These are phyloP conservation scores for Macrotyloma uniflorum DNA, from an alignment of 306 rosid species.

Conservation along the genomic window DNA sequence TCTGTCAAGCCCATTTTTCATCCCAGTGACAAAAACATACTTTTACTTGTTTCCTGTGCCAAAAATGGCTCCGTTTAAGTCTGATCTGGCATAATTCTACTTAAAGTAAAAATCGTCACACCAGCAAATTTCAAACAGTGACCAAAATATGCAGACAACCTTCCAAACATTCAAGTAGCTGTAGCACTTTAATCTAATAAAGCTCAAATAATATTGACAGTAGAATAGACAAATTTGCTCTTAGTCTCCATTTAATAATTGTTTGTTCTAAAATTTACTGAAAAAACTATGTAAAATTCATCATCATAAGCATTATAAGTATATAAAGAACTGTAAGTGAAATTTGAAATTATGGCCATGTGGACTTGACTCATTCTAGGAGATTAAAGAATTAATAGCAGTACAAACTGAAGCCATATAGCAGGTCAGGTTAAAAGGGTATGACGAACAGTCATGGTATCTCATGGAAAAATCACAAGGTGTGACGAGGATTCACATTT, in stretches of 20 bases:
- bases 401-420: background rate
- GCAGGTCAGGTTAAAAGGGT: background rate
- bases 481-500: slow-evolving; percentile 8
- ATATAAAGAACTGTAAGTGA: background rate
- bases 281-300: background rate
- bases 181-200: background rate
- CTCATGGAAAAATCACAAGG: background rate
- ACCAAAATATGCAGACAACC: background rate
- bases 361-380: background rate
- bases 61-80: background rate
- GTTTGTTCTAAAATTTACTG: background rate
- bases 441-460: background rate
- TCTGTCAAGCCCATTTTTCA: background rate
- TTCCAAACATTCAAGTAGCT: background rate
- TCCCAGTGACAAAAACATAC: background rate
- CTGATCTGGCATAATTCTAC: background rate
- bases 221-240: background rate
- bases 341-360: background rate
- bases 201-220: slow-evolving; percentile 3
- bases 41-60: background rate
- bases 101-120: background rate
- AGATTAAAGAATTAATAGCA: background rate
- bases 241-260: background rate
- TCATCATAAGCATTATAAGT: background rate
- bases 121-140: slow-evolving; percentile 3